Evolutionary conservation across 257 asterid species (phyloP), one percentile per base, ranked within the genome.

Genomic region (Gentiana macrophylla): DNA sequence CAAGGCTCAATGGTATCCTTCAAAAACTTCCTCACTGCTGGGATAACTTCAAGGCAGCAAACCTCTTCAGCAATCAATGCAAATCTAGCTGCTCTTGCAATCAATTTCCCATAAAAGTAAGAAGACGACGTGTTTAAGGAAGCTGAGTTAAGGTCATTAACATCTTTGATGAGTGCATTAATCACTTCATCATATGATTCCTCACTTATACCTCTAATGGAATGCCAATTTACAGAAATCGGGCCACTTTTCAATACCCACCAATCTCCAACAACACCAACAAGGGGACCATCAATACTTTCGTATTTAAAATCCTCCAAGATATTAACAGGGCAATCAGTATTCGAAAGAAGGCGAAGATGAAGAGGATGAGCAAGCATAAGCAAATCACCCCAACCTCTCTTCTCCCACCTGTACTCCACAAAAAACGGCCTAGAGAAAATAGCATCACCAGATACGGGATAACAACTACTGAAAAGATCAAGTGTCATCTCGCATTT

Each of bases 361-460:
- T 91, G 98, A 44, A 91, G 87, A 50, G 98, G 95, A 63, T 91
- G 92, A 8, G 98, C 98, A n/a, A 91, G 89, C 93, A 87, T 88
- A 32, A 91, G 68, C 74, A 91, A 62, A 59, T 84, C 94, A 3
- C 97, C 98, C 85, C 82, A 83, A 4, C 98, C 96, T 62, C 68
- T 83, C 74, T 78, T 84, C 35, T 87, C 84, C 95, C 95, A 91
- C 62, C 62, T 87, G 65, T 91, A 91, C 71, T 84, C 95, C 80
- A 87, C 52, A 53, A 62, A 69, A 50, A 77, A 91, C 43, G 97
- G 95, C 66, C 67, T 74, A 0, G 74, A 70, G 52, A 84, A 76
- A 54, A 61, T 71, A 55, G 92, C 94, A 41, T 67, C 76, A 54
- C 97, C 98, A 36, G 80, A 73, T 32, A 79, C 74, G 32, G 98